These are phyloP conservation scores for Carex littledalei DNA, from an alignment of 176 grass and related monocot species.

Conservation along the genomic window DNA sequence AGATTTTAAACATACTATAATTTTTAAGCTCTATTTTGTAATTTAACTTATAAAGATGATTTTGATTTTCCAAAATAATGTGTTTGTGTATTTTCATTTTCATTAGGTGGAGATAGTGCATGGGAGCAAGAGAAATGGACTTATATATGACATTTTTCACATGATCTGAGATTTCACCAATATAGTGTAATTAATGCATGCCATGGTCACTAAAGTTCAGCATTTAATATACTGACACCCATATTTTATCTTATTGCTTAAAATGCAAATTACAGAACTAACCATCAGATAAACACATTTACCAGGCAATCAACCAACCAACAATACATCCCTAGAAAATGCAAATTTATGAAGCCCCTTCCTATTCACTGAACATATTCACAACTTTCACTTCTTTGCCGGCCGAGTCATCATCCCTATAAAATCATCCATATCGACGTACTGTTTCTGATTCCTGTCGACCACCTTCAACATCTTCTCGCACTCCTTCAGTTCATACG, in stretches of 20 bases:
- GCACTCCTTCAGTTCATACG: slow-evolving; percentile 40
- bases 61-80: background rate
- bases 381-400: slow-evolving; percentile 34
- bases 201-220: background rate
- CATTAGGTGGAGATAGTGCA: background rate
- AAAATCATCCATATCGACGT: slow-evolving; percentile 78
- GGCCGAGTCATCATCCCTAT: slow-evolving; percentile 76
- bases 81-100: background rate
- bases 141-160: background rate
- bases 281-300: background rate
- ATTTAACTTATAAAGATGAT: background rate
- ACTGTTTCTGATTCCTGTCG: slow-evolving; percentile 42
- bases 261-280: background rate
- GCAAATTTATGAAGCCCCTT: background rate
- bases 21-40: too few relatives aligned
- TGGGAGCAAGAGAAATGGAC: background rate
- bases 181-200: background rate
- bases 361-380: slow-evolving; percentile 2
- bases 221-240: background rate
- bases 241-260: background rate
- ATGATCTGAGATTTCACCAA: background rate
- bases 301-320: background rate
- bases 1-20: too few relatives aligned
- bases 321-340: background rate
- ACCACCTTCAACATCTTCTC: slow-evolving; percentile 46